These are phyloP conservation scores for Fraxinus quadrangulata DNA, from an alignment of 257 asterid species.

Conservation along the genomic window DNA sequence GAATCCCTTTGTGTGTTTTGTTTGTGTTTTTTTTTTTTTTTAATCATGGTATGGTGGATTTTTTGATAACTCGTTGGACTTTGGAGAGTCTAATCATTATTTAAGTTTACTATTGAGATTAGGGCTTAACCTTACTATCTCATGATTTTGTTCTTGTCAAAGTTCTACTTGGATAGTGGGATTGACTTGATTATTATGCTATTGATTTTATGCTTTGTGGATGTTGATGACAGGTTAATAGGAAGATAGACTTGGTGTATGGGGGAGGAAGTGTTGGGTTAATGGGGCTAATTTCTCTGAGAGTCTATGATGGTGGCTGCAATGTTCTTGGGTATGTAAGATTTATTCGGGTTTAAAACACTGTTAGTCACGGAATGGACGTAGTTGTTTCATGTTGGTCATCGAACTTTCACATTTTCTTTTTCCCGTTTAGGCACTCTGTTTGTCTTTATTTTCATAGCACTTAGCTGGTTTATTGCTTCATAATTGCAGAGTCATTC, in stretches of 20 bases:
- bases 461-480: constrained; percentile 21
- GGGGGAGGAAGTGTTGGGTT: constrained; percentile 99
- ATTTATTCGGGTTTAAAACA: not conserved
- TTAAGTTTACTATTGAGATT: not conserved
- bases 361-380: not conserved
- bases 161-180: not conserved
- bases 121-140: not conserved
- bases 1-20: constrained; percentile 19
- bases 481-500: constrained; percentile 83
- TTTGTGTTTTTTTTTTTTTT: too few relatives aligned
- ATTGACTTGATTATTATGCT: constrained; percentile 15
- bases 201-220: constrained; percentile 18
- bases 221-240: constrained; percentile 61
- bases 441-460: not conserved
- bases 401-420: not conserved
- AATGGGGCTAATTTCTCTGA: constrained; percentile 88
- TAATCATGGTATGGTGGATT: not conserved
- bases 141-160: constrained; percentile 13
- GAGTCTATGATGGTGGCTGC: constrained; percentile 90
- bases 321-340: constrained; percentile 87
- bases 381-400: not conserved
- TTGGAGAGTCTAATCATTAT: not conserved
- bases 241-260: constrained; percentile 89
- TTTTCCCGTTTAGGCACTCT: not conserved
- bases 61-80: not conserved